Evolutionary conservation across 305 asterid species (phyloP).

Genomic region (Fraxinus sp.): DNA sequence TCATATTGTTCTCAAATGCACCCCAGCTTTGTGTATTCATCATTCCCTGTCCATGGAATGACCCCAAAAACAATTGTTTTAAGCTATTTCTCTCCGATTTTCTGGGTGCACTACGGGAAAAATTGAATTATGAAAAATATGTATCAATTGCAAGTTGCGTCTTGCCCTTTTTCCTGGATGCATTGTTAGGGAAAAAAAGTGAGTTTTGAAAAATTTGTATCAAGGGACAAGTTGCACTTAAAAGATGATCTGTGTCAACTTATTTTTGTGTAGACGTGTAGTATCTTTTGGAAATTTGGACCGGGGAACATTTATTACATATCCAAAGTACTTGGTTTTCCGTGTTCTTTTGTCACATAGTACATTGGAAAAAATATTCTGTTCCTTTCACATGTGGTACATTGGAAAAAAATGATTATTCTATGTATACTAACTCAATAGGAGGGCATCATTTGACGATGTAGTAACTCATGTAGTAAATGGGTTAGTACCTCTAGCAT

Average conservation of each 20-base stretch:
- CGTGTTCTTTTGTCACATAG: constrained; percentile 30
- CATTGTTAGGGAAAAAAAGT: neutral
- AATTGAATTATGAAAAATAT: neutral
- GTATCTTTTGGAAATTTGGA: too few species aligned
- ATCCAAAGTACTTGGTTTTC: constrained; percentile 25
- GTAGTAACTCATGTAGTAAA: too few species aligned
- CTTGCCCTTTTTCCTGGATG: neutral
- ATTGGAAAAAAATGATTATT: too few species aligned
- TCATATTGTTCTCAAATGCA: neutral
- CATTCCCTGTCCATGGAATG: neutral
- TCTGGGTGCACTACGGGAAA: neutral
- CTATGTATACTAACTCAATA: too few species aligned
- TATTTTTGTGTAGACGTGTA: too few species aligned
- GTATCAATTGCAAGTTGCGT: neutral
- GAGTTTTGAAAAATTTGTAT: too few species aligned
- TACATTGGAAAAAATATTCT: too few species aligned
- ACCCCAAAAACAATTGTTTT: neutral
- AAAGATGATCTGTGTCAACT: too few species aligned
- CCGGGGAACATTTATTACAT: neutral
- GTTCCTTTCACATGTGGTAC: too few species aligned
- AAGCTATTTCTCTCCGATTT: neutral
- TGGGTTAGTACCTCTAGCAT: too few species aligned
- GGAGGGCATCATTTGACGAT: too few species aligned
- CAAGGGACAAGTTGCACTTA: neutral
- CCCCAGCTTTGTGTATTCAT: neutral